Evolutionary conservation across 1,284 basidiomycete genomes (phyloP), one percentile per base, ranked within the genome.

Genomic region (Apiotrichum mycotoxinovorans): DNA sequence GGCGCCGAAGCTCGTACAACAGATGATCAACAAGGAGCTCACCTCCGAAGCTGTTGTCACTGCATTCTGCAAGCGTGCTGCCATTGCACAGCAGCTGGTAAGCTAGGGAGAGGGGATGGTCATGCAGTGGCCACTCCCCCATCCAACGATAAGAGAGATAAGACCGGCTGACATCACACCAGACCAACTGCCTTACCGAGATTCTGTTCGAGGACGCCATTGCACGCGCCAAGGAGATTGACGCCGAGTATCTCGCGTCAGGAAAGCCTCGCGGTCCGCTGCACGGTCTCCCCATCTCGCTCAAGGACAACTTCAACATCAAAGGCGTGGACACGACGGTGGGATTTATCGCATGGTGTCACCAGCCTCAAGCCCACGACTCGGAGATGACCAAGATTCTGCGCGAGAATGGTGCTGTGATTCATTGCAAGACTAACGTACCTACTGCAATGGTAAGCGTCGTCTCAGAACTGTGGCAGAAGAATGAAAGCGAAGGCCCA

Each of bases 51-150:
- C 62, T 14, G 70, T 74, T 57, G n/a, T 61, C 46, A n/a, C 44
- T 41, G 75, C 89, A 0, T 91, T 87, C 72, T 84, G 84, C 71
- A 91, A 91, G 77, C 80, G 89, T 22, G 87, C 89, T 0, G 80
- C 88, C 48, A 76, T 91, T 50, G 89, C 90, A 0, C 89, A 91
- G 58, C 90, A 91, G 70, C 74, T 89, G 15, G 89, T 89, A 59
- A 69, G 85, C 78, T n/a, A n/a, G n/a, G n/a, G n/a, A n/a, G n/a
- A n/a, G n/a, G n/a, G n/a, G n/a, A n/a, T n/a, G n/a, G n/a, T n/a
- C n/a, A n/a, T n/a, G n/a, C n/a, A n/a, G n/a, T n/a, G 12, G 30
- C 30, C 30, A 5, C 7, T 30, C 7, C 5, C 30, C 30, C 7
- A 30, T 5, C 7, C 7, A 30, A 5, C 5, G 30, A 30, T 30